Conservation (phyloP, 2,329 filamentous ascomycete species). For the Waltergamsia citrina region DNA sequence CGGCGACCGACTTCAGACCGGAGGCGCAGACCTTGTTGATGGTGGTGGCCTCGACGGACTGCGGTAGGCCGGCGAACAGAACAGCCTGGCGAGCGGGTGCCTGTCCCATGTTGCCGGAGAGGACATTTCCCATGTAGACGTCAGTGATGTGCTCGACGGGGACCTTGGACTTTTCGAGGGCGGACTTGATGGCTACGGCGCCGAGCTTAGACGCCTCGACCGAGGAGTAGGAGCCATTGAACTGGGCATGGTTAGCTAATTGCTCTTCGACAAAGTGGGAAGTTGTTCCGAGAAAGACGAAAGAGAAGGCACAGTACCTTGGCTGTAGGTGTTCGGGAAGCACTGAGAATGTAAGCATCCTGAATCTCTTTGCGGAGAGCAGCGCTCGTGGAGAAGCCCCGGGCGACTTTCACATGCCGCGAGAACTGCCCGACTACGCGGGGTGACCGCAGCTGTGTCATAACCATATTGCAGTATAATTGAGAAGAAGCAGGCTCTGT, state of each 20-base stretch:
- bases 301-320: constrained; percentile 54
- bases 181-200: constrained; percentile 84
- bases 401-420: constrained; percentile 28
- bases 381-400: constrained; percentile 35
- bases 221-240: constrained; percentile 83
- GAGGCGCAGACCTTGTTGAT: constrained; percentile 99
- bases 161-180: constrained; percentile 75
- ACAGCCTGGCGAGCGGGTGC: constrained; percentile 84
- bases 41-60: constrained; percentile 77
- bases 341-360: constrained; percentile 91
- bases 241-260: constrained; percentile 41
- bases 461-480: constrained; percentile 15
- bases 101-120: constrained; percentile 77
- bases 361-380: constrained; percentile 58
- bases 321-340: constrained; percentile 78
- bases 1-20: constrained; percentile 80
- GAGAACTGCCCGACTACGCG: constrained; percentile 23
- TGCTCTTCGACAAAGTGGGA: background rate
- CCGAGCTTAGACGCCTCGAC: constrained; percentile 83
- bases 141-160: constrained; percentile 75
- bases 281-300: background rate
- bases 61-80: constrained; percentile 77
- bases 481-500: too few relatives aligned
- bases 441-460: constrained; percentile 22
- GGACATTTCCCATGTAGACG: constrained; percentile 96